Conservation (phyloP, 2,329 filamentous ascomycete species). For the Tolypocladium ovalisporum region DNA sequence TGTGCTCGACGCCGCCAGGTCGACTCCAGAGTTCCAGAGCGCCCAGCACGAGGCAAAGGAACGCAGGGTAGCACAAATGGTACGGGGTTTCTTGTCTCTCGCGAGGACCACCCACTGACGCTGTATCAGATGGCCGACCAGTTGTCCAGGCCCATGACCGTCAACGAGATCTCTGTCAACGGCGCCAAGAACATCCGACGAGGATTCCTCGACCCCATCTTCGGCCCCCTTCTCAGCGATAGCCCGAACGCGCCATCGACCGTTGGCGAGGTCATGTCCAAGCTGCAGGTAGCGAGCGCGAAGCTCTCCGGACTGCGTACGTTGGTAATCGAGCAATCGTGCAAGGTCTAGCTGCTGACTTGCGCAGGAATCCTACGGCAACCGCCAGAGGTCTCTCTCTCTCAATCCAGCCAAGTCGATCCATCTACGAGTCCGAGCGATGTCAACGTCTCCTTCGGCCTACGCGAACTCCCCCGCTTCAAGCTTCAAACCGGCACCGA, state of each 20-base stretch:
- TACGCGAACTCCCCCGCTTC: conserved; percentile 73
- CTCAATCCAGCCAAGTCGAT: conserved; percentile 59
- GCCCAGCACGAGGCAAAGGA: conserved; percentile 28
- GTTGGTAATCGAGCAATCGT: conserved; percentile 9
- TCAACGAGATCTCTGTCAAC: conserved; percentile 75
- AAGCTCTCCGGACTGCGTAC: conserved; percentile 74
- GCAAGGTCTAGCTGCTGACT: conserved; percentile 13
- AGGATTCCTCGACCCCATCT: conserved; percentile 70
- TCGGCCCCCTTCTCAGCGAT: conserved; percentile 64
- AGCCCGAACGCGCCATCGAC: conserved; percentile 61
- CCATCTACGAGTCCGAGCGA: conserved; percentile 64
- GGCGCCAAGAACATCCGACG: conserved; percentile 75
- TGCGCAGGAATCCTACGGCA: conserved; percentile 72
- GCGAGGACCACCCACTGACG: conserved; percentile 7
- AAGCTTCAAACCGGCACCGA: conserved; percentile 92
- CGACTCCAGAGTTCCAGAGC: conserved; percentile 22
- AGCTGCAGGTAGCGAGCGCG: conserved; percentile 57
- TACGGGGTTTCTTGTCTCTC: conserved; percentile 7
- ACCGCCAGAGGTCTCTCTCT: conserved; percentile 71
- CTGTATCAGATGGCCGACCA: conserved; percentile 47
- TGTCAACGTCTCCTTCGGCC: conserved; percentile 70
- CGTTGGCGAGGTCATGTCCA: conserved; percentile 65
- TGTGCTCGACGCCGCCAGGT: conserved; percentile 26
- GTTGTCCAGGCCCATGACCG: conserved; percentile 74
- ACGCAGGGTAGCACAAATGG: conserved; percentile 25